These are phyloP conservation scores for Xylaria multiplex DNA, from an alignment of 2,329 filamentous ascomycete genomes.

Conservation along the genomic window DNA sequence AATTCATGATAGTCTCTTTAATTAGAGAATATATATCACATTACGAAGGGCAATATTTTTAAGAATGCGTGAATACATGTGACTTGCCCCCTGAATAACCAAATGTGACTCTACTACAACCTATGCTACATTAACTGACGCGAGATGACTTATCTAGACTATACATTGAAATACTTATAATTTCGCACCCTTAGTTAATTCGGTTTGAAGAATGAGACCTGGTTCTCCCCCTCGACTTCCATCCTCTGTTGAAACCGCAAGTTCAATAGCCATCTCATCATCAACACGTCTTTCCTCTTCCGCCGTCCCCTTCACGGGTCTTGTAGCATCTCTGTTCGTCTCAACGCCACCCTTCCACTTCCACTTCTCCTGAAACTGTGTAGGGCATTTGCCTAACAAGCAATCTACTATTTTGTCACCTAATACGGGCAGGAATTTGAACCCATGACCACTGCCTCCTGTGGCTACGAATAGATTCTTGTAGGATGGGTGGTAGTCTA, in stretches of 20 bases:
- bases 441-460: slow-evolving; percentile 72
- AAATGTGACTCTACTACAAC: too few relatives aligned
- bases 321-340: neutral
- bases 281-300: neutral
- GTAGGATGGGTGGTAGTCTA: slow-evolving; percentile 73
- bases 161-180: neutral
- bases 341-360: slow-evolving; percentile 63
- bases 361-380: slow-evolving; percentile 66
- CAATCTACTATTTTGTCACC: slow-evolving; percentile 70
- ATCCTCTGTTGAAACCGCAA: slow-evolving; percentile 60
- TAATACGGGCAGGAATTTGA: slow-evolving; percentile 75
- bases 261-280: slow-evolving; percentile 47
- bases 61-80: neutral
- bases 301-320: slow-evolving; percentile 58
- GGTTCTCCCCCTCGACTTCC: slow-evolving; percentile 62
- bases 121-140: neutral
- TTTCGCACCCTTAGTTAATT: slow-evolving; percentile 24
- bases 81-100: neutral
- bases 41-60: slow-evolving; percentile 3
- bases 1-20: slow-evolving; percentile 30
- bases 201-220: slow-evolving; percentile 57
- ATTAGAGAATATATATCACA: slow-evolving; percentile 37
- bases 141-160: neutral
- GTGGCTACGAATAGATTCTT: slow-evolving; percentile 69
- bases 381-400: slow-evolving; percentile 58